Evolutionary conservation across 2,329 filamentous ascomycete genomes (phyloP), one percentile per base, ranked within the genome.

Genomic region (Apiospora arundinis): DNA sequence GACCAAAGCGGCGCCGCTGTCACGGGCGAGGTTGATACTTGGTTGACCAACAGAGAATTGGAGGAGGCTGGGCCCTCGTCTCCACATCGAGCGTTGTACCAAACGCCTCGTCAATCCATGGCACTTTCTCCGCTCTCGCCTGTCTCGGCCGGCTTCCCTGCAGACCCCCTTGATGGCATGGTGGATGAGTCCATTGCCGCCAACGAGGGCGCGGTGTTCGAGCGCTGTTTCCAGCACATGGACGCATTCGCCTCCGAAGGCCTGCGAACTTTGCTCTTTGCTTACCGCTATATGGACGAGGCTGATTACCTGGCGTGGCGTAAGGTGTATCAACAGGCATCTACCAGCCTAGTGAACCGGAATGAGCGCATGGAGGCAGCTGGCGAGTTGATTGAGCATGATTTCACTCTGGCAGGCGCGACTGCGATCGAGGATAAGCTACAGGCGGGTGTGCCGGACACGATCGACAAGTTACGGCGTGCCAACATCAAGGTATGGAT

Each of bases 401-500:
- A 92, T 68, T 89, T 97, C 23, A 93, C 97, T 72, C 88, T 98
- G 12, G 90, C 93, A 4, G 95, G 95, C 5, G 95, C 93, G 0
- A 97, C 95, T 1, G 95, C 95, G 4, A 97, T 98, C 72, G 95
- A 98, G 82, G 95, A 98, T 79, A 97, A 97, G 80, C 86, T 98
- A 44, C 95, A 98, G 79, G 89, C 92, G 71, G 95, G 95, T 8
- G 95, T 98, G 0, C 95, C 95, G 0, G 94, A 97, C 79, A 94
- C 95, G 0, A 96, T 98, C 72, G 95, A 97, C 80, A 96, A 95
- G 82, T 86, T 98, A 21, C 89, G 94, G 49, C 89, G 95, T 28
- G 95, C 95, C 1, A 95, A 95, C 73, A 96, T 98, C 84, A 97
- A 96, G 81, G 90, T 98, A 74, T 98, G 95, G 95, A 97, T 98